phyloP scores from a whole-genome alignment of 176 grass and related monocot genomes.

The Juncus inflexus region DNA sequence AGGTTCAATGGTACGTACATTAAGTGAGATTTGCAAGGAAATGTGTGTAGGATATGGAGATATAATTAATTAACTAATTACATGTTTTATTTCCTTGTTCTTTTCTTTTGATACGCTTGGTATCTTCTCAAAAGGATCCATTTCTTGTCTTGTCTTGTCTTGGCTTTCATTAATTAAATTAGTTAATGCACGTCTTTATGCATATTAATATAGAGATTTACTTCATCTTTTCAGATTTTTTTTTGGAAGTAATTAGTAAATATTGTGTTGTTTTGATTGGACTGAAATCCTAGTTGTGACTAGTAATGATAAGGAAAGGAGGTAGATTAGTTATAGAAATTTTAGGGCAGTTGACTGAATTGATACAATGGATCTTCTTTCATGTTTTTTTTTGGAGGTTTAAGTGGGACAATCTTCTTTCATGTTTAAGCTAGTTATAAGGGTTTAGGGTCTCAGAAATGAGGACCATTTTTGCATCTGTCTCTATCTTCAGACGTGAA shows the following conservation, averaged over 20 bases:
- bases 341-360: too few species aligned
- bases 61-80: not conserved
- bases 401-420: too few species aligned
- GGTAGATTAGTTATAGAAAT: too few species aligned
- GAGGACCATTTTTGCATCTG: not conserved
- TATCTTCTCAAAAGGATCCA: slow-evolving; percentile 27
- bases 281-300: too few species aligned
- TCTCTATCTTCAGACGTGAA: slow-evolving; percentile 17
- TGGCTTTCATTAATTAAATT: slow-evolving; percentile 12
- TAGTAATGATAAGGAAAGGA: too few species aligned
- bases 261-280: not conserved
- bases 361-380: too few species aligned
- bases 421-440: too few species aligned
- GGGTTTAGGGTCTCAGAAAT: too few species aligned
- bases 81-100: slow-evolving; percentile 24
- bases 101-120: slow-evolving; percentile 37
- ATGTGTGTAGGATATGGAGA: slow-evolving; percentile 20
- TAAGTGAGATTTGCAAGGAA: slow-evolving; percentile 24
- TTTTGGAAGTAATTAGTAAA: slow-evolving; percentile 19
- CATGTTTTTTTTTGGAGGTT: too few species aligned
- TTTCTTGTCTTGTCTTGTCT: slow-evolving; percentile 7
- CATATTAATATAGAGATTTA: slow-evolving; percentile 1
- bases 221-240: not conserved
- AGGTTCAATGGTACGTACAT: slow-evolving; percentile 1
- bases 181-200: not conserved